Evolutionary conservation across 2,329 filamentous ascomycete species (phyloP).

Genomic region (Curvularia eragrostidis): DNA sequence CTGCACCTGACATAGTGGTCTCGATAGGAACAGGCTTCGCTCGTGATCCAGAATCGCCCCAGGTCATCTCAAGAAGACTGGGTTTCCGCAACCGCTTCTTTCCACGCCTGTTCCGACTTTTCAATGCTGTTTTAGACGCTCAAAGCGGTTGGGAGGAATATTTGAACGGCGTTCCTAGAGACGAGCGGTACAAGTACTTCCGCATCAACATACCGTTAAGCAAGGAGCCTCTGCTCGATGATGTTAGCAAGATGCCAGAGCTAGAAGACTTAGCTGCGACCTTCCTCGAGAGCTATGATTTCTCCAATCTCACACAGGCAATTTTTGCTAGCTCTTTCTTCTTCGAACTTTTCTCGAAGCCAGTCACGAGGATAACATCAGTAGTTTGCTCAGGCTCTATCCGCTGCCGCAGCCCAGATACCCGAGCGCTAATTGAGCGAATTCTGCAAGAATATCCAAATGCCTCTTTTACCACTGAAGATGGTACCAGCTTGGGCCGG

Average conservation of each 20-base stretch:
- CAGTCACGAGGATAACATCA: background rate
- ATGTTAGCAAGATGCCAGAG: slow-evolving; percentile 17
- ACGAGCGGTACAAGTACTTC: slow-evolving; percentile 20
- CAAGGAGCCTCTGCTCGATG: slow-evolving; percentile 11
- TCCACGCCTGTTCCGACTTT: slow-evolving; percentile 14
- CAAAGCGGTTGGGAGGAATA: slow-evolving; percentile 18
- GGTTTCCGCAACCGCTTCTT: slow-evolving; percentile 20
- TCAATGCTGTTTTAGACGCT: slow-evolving; percentile 20
- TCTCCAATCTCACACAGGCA: slow-evolving; percentile 6
- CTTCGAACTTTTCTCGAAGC: slow-evolving; percentile 16
- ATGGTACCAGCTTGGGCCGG: slow-evolving; percentile 10
- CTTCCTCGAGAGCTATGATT: slow-evolving; percentile 20
- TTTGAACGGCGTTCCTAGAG: slow-evolving; percentile 13
- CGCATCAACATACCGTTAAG: slow-evolving; percentile 22
- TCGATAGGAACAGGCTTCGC: slow-evolving; percentile 22
- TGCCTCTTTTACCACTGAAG: slow-evolving; percentile 15
- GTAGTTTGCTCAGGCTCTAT: slow-evolving; percentile 17
- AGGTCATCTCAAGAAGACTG: slow-evolving; percentile 10
- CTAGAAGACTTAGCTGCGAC: slow-evolving; percentile 12
- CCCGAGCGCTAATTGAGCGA: slow-evolving; percentile 11
- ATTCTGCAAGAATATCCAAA: slow-evolving; percentile 19
- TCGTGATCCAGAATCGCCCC: slow-evolving; percentile 1
- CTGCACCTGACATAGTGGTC: slow-evolving; percentile 12
- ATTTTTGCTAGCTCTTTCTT: slow-evolving; percentile 24
- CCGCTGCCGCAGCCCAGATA: slow-evolving; percentile 17